phyloP scores from a whole-genome alignment of 2,329 filamentous ascomycete genomes.

The Diatrype stigma region DNA sequence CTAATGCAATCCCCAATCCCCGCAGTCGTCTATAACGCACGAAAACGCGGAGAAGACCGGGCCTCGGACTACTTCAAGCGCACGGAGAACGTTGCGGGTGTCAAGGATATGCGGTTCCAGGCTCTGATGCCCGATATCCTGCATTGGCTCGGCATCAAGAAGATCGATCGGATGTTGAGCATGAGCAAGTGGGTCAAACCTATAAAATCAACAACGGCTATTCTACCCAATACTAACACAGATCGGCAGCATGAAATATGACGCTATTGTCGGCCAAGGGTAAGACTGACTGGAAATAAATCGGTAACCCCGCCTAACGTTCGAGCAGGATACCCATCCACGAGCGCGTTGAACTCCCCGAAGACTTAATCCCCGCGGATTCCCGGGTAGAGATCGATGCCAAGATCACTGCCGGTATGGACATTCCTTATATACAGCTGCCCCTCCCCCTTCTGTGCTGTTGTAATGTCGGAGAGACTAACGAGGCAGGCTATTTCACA shows the following conservation, averaged over 20 bases:
- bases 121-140: constrained; percentile 96
- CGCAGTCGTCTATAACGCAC: constrained; percentile 68
- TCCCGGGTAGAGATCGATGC: constrained; percentile 98
- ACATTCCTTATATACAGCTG: background rate
- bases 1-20: constrained; percentile 14
- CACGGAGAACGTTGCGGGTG: constrained; percentile 97
- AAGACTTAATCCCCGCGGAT: constrained; percentile 90
- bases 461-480: constrained; percentile 14
- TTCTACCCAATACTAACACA: constrained; percentile 21
- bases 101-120: constrained; percentile 97
- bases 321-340: constrained; percentile 70
- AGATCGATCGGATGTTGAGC: constrained; percentile 97
- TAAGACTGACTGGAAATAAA: constrained; percentile 32
- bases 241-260: constrained; percentile 73
- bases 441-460: constrained; percentile 1
- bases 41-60: constrained; percentile 72
- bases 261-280: constrained; percentile 82
- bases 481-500: constrained; percentile 65
- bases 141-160: constrained; percentile 96
- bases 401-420: constrained; percentile 88
- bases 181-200: constrained; percentile 78
- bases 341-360: constrained; percentile 86
- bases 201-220: constrained; percentile 6
- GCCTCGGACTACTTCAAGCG: constrained; percentile 94
- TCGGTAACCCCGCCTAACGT: constrained; percentile 16